These are phyloP conservation scores for Hemileccinum rubropunctum DNA, from an alignment of 768 basidiomycete genomes.

Conservation along the genomic window DNA sequence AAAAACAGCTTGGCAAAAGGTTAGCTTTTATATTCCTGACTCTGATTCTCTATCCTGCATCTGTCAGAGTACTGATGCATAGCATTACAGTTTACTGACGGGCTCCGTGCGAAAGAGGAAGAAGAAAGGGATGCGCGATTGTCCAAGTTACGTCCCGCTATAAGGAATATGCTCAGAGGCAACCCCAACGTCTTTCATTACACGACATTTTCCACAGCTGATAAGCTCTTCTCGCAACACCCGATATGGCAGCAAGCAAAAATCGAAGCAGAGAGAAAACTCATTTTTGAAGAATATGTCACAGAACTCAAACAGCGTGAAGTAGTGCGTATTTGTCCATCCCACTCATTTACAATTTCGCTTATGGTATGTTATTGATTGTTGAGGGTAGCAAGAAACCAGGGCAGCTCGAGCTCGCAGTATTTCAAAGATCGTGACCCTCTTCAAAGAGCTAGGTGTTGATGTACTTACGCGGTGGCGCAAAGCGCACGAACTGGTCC, in stretches of 20 bases:
- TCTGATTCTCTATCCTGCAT: not conserved
- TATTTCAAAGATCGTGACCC: constrained; percentile 74
- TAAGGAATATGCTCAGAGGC: constrained; percentile 82
- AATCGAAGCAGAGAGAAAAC: constrained; percentile 79
- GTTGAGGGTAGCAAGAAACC: constrained; percentile 61
- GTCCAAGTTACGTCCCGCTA: constrained; percentile 80
- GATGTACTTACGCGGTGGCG: constrained; percentile 95
- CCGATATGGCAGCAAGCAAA: constrained; percentile 89
- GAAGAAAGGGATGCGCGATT: constrained; percentile 84
- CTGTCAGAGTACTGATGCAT: constrained; percentile 7
- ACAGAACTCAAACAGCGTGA: constrained; percentile 83
- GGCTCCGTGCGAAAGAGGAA: constrained; percentile 75
- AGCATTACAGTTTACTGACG: constrained; percentile 59
- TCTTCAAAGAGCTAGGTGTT: constrained; percentile 86
- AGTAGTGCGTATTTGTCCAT: constrained; percentile 55
- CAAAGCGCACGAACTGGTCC: constrained; percentile 71
- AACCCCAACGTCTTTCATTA: constrained; percentile 90
- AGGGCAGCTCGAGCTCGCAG: constrained; percentile 75
- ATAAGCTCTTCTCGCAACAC: constrained; percentile 80
- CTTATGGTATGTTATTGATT: constrained; percentile 6
- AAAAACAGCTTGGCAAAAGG: constrained; percentile 93
- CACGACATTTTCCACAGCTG: constrained; percentile 86
- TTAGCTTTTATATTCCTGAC: constrained; percentile 31
- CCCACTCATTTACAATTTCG: not conserved
- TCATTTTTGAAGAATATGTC: constrained; percentile 92